Evolutionary conservation across 2,329 filamentous ascomycete species (phyloP).

Genomic region (Westerdykella aurantiaca): DNA sequence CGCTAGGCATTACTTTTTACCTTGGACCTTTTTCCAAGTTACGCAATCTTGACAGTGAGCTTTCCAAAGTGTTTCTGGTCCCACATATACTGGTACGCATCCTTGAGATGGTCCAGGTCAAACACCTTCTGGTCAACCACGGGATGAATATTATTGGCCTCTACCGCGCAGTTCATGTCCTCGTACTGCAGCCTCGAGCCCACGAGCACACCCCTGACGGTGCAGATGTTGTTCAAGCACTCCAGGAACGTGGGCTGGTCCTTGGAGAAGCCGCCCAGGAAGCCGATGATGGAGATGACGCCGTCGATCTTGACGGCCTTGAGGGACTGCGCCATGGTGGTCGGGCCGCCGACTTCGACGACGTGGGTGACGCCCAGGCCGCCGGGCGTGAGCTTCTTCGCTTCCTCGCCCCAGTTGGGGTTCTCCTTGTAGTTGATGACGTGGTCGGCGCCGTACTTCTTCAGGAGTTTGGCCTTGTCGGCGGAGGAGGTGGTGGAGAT

Average conservation of each 20-base stretch:
- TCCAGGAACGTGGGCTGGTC: constrained; percentile 50
- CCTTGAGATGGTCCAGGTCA: constrained; percentile 46
- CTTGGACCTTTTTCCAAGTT: not conserved
- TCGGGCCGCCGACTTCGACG: constrained; percentile 60
- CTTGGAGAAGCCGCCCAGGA: constrained; percentile 48
- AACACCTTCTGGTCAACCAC: constrained; percentile 56
- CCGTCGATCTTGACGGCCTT: constrained; percentile 52
- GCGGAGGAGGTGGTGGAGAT: constrained; percentile 53
- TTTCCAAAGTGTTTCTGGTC: constrained; percentile 44
- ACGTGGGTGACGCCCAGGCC: constrained; percentile 57
- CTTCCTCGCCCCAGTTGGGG: constrained; percentile 50
- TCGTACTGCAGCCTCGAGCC: constrained; percentile 52
- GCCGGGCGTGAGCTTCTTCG: constrained; percentile 46
- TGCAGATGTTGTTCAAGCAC: constrained; percentile 44
- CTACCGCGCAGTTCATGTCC: constrained; percentile 55
- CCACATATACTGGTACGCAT: constrained; percentile 45
- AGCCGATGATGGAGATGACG: constrained; percentile 51
- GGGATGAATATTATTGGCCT: constrained; percentile 54
- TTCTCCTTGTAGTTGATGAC: constrained; percentile 54
- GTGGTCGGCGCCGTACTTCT: constrained; percentile 50
- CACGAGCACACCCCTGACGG: constrained; percentile 53
- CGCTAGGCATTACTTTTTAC: no score
- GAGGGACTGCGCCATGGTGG: constrained; percentile 51
- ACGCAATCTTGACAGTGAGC: constrained; percentile 28
- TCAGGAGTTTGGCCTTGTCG: constrained; percentile 47